Base-by-base conservation (phyloP, 495 filamentous ascomycete species). In the Hypoxylon trugodes region DNA sequence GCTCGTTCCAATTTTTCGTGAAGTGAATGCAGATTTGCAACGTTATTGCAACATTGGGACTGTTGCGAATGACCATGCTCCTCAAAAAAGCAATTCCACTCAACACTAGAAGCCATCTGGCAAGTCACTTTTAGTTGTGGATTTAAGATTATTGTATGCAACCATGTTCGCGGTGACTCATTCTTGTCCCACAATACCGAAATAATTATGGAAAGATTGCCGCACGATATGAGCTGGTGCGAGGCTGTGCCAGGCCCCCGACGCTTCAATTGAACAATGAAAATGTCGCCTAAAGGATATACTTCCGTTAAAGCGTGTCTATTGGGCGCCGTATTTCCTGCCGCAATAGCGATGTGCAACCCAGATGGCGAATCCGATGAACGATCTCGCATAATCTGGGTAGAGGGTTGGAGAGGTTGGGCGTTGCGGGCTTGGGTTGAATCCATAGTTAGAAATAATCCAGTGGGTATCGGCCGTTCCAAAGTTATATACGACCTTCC, bases 111-210 rank as follows among this genome's bases (percentile, higher is more conserved):
- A 7, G 41, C 10, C 54, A 65, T 65, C 2, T 42, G 12, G 8
- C 22, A 25, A 9, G 22, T 48, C 2, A 26, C 12, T 8, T 59
- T 15, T 6, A 57, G 22, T 1, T 28, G 30, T 30, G 53, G 40
- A 15, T 65, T 48, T 2, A 15, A 10, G 0, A 65, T 42, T 4
- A 16, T 38, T 13, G 61, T 65, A 10, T 59, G 35, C 4, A 35
- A 4, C 54, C 54, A 65, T 4, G 48, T 19, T 4, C 37, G 41
- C 0, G 47, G 40, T 15, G 1, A 43, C 2, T 19, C 16, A 10
- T 59, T 6, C 0, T 22, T 13, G n/a, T 43, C 19, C 61, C 62
- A 60, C 15, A 38, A 61, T 2, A 61, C 50, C 0, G 62, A 66
- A 2, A 60, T 9, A 0, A 66, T 26, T 3, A 47, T 21, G 2